phyloP scores from a whole-genome alignment of 768 basidiomycete genomes.

The Hypholoma fasciculare region DNA sequence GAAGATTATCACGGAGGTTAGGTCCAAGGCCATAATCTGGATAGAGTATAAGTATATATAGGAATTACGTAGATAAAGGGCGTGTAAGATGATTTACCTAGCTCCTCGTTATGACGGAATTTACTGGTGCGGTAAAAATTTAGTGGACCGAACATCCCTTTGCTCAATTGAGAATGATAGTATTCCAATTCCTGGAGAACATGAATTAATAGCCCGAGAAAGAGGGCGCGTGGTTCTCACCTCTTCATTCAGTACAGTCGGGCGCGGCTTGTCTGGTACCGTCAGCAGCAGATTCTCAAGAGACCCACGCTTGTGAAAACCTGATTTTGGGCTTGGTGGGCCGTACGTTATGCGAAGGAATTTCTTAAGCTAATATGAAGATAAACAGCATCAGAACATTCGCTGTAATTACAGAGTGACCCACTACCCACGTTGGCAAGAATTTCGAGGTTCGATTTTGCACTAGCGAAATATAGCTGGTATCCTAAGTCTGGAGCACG shows the following conservation, averaged over 20 bases:
- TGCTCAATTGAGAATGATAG: conserved; percentile 45
- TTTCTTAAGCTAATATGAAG: conserved; percentile 32
- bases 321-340: conserved; percentile 12
- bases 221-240: conserved; percentile 5
- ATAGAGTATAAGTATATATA: conserved; percentile 1
- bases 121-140: conserved; percentile 73
- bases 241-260: conserved; percentile 26
- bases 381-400: not conserved
- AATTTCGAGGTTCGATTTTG: conserved; percentile 51
- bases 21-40: conserved; percentile 45
- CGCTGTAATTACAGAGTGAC: not conserved
- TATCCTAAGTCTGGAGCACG: conserved; percentile 62
- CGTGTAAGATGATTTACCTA: conserved; percentile 26
- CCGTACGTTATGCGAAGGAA: conserved; percentile 33
- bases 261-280: conserved; percentile 9
- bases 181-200: conserved; percentile 52
- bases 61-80: not conserved
- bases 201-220: not conserved
- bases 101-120: conserved; percentile 67
- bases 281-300: conserved; percentile 25
- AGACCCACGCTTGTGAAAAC: conserved; percentile 24
- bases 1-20: conserved; percentile 45
- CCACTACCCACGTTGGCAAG: conserved; percentile 49
- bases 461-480: conserved; percentile 64
- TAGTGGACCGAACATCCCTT: conserved; percentile 69